Base-by-base conservation (phyloP, 2,329 filamentous ascomycete genomes). In the Cryphonectria carpinicola region DNA sequence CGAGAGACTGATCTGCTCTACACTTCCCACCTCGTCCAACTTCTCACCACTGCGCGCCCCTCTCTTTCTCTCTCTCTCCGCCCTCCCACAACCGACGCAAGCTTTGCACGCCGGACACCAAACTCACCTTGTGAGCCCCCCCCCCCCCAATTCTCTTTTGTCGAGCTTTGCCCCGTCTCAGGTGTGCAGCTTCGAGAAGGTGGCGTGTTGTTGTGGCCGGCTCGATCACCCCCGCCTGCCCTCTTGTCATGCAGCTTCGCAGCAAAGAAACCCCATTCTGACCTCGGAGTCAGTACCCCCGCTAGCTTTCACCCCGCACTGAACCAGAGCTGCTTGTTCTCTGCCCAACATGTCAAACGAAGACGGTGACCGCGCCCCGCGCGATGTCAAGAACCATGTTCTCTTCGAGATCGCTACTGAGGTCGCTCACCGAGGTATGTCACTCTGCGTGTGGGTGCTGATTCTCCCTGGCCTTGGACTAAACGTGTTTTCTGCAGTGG, bases 371-470 rank as follows among this genome's bases (percentile, higher is more conserved):
- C 81, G 80, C 73, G 76, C 78, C 72, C 80, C 82, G 74, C 87
- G 88, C 76, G 95, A 98, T 83, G 93, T 98, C 78, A 94, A 93
- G 84, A 96, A 97, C 82, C 96, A 98, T 84, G 87, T 97, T 78
- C 92, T 99, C 76, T 99, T 99, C 80, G 96, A 99, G 84, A 87
- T 98, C 78, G 94, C 96, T 72, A 98, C 96, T 32, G 96, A 99
- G 81, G 96, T 98, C 76, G 96, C 96, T 73, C 97, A 98, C 86
- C 90, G 96, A 88, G 93, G 93, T 95, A 87, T 76, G 86, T 81
- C 41, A 49, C 32, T 25, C 35, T 19, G 32, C 4, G 4, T 10
- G 3, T 46, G 3, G 17, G 43, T 37, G 41, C 28, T 43, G 19
- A 39, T 39, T 39, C 64, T 52, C 32, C 63, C 54, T 67, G 61